Conservation (phyloP, 192 early-diverging fungal species). For the Coemansia sp. region DNA sequence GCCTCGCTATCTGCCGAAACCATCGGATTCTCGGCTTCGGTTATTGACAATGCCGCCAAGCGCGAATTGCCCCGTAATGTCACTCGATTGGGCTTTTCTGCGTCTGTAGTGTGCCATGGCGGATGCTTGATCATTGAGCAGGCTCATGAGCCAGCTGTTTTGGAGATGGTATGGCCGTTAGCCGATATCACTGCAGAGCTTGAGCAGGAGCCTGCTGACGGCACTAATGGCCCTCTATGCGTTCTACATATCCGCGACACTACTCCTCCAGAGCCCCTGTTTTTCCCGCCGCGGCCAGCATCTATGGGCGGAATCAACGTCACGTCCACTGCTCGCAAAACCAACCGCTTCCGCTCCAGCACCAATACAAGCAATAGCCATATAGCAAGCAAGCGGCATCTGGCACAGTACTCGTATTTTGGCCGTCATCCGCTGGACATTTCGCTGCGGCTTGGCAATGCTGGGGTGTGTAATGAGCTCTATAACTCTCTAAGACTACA, state of each 20-base stretch:
- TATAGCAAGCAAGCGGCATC: not conserved
- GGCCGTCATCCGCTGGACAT: slow-evolving; percentile 23
- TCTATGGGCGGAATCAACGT: slow-evolving; percentile 33
- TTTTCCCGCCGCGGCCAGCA: slow-evolving; percentile 32
- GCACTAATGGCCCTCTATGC: not conserved
- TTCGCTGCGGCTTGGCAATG: slow-evolving; percentile 15
- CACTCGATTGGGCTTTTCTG: slow-evolving; percentile 22
- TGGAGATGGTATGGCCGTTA: slow-evolving; percentile 42
- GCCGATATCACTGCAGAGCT: slow-evolving; percentile 16
- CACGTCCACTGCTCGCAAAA: not conserved
- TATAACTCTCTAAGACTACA: not conserved
- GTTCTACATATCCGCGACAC: slow-evolving; percentile 20
- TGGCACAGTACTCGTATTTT: slow-evolving; percentile 17
- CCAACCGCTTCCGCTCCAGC: slow-evolving; percentile 1
- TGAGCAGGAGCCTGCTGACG: slow-evolving; percentile 6
- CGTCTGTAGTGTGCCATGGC: slow-evolving; percentile 14
- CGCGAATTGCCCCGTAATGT: slow-evolving; percentile 22
- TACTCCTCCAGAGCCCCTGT: slow-evolving; percentile 22
- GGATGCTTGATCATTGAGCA: slow-evolving; percentile 27
- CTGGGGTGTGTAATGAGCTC: not conserved
- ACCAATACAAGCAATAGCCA: not conserved
- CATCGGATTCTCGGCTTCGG: not conserved
- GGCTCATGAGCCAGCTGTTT: no score
- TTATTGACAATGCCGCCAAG: slow-evolving; percentile 35
- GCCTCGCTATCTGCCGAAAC: not conserved